phyloP scores from a whole-genome alignment of 2,329 filamentous ascomycete species.

The Fusarium newnesense region DNA sequence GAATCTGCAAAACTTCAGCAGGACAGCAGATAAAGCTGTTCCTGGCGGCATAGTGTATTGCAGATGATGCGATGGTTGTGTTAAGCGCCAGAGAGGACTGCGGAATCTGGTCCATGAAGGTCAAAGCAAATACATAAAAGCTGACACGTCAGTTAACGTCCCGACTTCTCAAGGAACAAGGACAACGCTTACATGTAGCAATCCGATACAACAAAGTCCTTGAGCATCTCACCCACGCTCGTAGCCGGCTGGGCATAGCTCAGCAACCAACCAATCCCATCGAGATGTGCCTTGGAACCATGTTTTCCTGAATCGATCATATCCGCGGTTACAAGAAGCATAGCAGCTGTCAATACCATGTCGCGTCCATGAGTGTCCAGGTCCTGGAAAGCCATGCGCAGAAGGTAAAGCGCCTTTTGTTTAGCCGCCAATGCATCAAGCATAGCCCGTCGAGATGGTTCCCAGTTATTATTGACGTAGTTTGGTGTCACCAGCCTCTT shows the following conservation, averaged over 20 bases:
- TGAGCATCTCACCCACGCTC: neutral
- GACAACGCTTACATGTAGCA: constrained; percentile 1
- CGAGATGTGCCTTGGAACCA: constrained; percentile 11
- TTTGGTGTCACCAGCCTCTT: neutral
- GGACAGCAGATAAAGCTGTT: constrained; percentile 18
- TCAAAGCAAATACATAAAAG: constrained; percentile 12
- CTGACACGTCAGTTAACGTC: neutral
- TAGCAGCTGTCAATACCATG: neutral
- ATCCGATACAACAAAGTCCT: constrained; percentile 14
- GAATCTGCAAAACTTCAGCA: constrained; percentile 5
- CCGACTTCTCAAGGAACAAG: accelerated
- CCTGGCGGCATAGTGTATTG: constrained; percentile 9
- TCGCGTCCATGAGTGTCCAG: neutral
- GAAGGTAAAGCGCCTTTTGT: neutral
- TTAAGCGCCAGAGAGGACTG: neutral
- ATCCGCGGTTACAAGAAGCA: neutral
- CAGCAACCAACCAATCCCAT: neutral
- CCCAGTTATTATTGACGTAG: neutral
- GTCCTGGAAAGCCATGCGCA: neutral
- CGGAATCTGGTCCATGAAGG: constrained; percentile 1
- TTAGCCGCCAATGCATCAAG: constrained; percentile 4
- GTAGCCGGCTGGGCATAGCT: neutral
- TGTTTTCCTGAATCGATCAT: constrained; percentile 16
- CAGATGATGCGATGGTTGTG: neutral
- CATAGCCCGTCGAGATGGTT: neutral